Evolutionary conservation across 805 yeast genomes (phyloP), one percentile per base, ranked within the genome.

Genomic region (Ogataea pini): DNA sequence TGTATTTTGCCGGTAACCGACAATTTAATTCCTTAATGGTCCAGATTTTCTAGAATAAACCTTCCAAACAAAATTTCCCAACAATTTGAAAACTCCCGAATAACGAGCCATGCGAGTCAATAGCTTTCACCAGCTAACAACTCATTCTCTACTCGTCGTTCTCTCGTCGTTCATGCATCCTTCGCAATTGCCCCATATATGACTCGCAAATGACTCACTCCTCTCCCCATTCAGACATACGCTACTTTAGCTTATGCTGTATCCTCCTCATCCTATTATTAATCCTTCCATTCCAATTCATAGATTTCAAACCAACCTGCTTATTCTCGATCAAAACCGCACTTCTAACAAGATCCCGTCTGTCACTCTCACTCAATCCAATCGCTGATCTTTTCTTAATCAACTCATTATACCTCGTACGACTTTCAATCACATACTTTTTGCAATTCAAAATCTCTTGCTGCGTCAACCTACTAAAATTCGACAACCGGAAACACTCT

Each of bases 361-460:
- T 52, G 28, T 66, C 70, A 32, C 53, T 54, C 32, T 63, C 69
- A 36, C 58, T 60, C 49, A 67, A 44, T 1, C 67, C 67, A 16
- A 62, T 51, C 33, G 64, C 60, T 31, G 64, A 51, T 40, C 69
- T 48, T 39, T 60, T 60, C 48, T 62, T 61, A 39, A 66, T 60
- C 47, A 67, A 48, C 34, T 57, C 64, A 40, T 62, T 52, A 48
- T 74, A 66, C 41, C 74, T 70, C 32, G 67, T 65, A 45, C 95
- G 66, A 58, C 81, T 85, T 33, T 80, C 79, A 7, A 82, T 72
- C 12, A 92, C 97, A 65, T 84, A 91, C 57, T 79, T 79, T 42
- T 95, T 76, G 60, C 96, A 86, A 57, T 83, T 78, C 51, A 79
- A 75, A 42, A 92, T 82, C 64, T 92, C 97, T 36, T 82, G 89